Base-by-base conservation (phyloP, 768 basidiomycete genomes). In the Psilocybe cyanescens region DNA sequence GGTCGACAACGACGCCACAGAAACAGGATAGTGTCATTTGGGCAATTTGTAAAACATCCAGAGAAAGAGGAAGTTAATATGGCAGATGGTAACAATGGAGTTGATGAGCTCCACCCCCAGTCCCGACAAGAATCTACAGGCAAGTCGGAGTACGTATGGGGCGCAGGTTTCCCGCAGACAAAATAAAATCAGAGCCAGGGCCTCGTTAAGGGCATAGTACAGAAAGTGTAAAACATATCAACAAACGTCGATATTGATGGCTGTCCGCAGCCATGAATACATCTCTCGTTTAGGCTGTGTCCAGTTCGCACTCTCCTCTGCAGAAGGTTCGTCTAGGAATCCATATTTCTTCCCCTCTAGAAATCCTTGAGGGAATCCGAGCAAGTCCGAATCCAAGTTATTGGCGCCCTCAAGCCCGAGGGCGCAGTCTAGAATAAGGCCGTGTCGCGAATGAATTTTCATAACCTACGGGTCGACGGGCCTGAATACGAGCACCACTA, bases 381-480 rank as follows among this genome's bases (percentile, higher is more conserved):
- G 48, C 41, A 71, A 62, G 31, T 55, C 47, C 41, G 64, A 61
- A 53, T 49, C 50, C 14, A 68, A 55, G 30, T 71, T 48, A 44
- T 47, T 62, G 28, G 68, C 56, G 55, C 73, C 68, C 37, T 53
- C 67, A 6, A 69, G 61, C 11, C 58, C 58, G 54, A 86, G 60
- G 1, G 66, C 58, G 65, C 86, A 86, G 11, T 80, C 78, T 9
- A 83, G 68, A 60, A 92, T 86, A 37, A 88, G 59, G 0, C 91
- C 91, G 59, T 88, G 90, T 68, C 86, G 89, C 8, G 90, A 84
- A 39, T 67, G 77, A 46, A 92, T 79, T 47, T 80, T 71, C 0
- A 78, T 81, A 5, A 61, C 75, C 89, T 84, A 55, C 44, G 28
- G 44, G 0, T 44, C 41, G 50, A 12, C 41, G 33, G 33, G 0